Evolutionary conservation across 495 filamentous ascomycete genomes (phyloP), one percentile per base, ranked within the genome.

Genomic region (Talaromyces stipitatus): DNA sequence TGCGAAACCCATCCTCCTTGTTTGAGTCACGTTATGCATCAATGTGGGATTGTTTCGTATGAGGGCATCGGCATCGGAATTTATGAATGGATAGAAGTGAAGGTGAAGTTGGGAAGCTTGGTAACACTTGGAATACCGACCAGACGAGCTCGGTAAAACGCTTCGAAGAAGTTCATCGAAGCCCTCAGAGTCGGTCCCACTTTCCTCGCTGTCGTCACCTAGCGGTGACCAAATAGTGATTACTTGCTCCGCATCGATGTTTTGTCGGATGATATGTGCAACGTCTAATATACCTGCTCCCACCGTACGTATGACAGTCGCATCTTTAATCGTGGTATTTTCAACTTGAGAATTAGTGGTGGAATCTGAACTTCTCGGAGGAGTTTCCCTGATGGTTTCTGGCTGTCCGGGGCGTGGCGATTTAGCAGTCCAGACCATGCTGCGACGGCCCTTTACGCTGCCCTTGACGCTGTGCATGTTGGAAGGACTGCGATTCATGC

Each of bases 1-100:
- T 2, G 94, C 86, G 70, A 99, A 99, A n/a, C 91, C 92, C 63
- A 96, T 91, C 67, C 92, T 91, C 60, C 79, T 82, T 5, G 91
- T 92, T 61, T 85, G 85, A 58, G 78, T 78, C 56, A 97, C 81
- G 41, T 85, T 83, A 54, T 95, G 89, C 32, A 97, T 82, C 4
- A 95, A 73, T 0, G 94, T 97, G 8, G 92, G 95, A 12, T 92
- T 97, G 46, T 85, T 82, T 58, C 85, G 85, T 57, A 97, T 85
- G 27, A 99, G 80, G 2, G 71, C 75, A 61, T 91, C 91, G 0
- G 89, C 82, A 62, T 97, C 91, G 5, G 85, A 76, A 56, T 81
- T 75, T 23, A 80, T 77, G 66, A 96, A 96, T 4, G 89, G 77
- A 58, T 86, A 85, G 9, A 95, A 72, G 58, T 87, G 84, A 3